These are phyloP conservation scores for Craspedostauros australis DNA, from an alignment of 108 stramenopile species.

Conservation along the genomic window DNA sequence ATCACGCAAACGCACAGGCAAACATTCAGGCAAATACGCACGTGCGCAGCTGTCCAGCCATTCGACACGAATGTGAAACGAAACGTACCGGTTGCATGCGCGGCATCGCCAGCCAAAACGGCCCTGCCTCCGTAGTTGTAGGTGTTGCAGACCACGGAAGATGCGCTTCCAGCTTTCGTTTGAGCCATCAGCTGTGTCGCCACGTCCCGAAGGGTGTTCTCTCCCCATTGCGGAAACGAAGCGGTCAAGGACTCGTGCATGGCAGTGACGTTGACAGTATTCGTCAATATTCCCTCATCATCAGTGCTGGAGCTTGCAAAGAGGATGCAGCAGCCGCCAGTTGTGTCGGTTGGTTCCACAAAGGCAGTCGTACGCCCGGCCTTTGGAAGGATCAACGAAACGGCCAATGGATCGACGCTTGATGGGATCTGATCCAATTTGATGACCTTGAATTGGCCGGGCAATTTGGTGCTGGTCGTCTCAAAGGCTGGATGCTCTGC, in stretches of 20 bases:
- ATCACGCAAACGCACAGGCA: too few species aligned
- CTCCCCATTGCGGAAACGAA: constrained; percentile 53
- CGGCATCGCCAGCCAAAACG: constrained; percentile 68
- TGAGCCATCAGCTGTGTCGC: constrained; percentile 44
- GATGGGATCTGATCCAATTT: constrained; percentile 36
- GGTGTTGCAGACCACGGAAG: constrained; percentile 59
- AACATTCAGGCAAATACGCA: too few species aligned
- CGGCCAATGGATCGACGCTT: constrained; percentile 46
- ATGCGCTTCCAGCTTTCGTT: constrained; percentile 39
- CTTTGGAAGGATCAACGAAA: constrained; percentile 52
- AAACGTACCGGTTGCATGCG: constrained; percentile 77
- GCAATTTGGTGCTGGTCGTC: constrained; percentile 22
- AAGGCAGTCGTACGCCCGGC: constrained; percentile 49
- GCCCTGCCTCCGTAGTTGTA: constrained; percentile 35
- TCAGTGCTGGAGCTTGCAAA: constrained; percentile 48
- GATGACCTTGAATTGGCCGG: constrained; percentile 63
- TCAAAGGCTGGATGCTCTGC: constrained; percentile 16
- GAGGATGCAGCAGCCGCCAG: constrained; percentile 54
- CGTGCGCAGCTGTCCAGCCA: too few species aligned
- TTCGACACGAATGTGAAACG: too few species aligned
- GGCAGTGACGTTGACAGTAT: constrained; percentile 14
- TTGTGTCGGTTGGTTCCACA: constrained; percentile 54
- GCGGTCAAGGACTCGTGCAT: constrained; percentile 23
- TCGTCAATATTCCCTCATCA: constrained; percentile 13
- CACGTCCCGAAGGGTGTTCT: constrained; percentile 18